phyloP scores from a whole-genome alignment of 2,329 filamentous ascomycete genomes.

The Colletotrichum higginsianum region DNA sequence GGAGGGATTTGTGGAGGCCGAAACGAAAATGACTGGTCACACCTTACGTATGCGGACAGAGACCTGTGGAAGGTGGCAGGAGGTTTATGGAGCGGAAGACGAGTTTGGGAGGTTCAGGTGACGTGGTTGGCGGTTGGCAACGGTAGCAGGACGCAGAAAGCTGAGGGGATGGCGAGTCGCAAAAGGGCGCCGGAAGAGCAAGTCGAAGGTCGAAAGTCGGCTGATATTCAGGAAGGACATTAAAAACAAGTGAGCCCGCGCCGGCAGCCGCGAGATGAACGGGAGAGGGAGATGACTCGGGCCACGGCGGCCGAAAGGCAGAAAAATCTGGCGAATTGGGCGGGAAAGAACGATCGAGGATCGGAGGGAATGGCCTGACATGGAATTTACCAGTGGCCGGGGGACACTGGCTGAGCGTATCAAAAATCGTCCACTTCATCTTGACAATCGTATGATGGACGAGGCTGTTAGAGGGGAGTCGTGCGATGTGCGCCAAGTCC shows the following conservation, averaged over 20 bases:
- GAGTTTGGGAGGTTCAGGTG: constrained; percentile 4
- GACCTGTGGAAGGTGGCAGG: constrained; percentile 25
- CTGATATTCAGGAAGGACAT: constrained; percentile 26
- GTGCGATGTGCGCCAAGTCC: constrained; percentile 42
- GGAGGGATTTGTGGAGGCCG: constrained; percentile 31
- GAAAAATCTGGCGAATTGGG: constrained; percentile 22
- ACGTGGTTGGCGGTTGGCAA: neutral
- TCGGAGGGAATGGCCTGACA: constrained; percentile 43
- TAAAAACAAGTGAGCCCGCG: constrained; percentile 24
- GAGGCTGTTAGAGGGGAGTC: constrained; percentile 53
- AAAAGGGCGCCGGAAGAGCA: constrained; percentile 14
- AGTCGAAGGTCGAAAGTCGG: constrained; percentile 28
- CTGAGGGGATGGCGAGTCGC: neutral
- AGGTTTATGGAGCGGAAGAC: constrained; percentile 7
- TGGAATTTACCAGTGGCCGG: constrained; percentile 40
- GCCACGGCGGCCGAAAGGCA: constrained; percentile 33
- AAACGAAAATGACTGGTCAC: constrained; percentile 40
- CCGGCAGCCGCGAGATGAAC: constrained; percentile 30
- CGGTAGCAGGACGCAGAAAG: neutral
- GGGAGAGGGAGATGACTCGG: constrained; percentile 31
- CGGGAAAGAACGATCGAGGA: constrained; percentile 16
- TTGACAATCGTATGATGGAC: constrained; percentile 56
- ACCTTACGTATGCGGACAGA: constrained; percentile 33
- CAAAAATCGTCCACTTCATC: constrained; percentile 43
- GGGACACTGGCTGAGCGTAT: constrained; percentile 37